Conservation (phyloP, 164 flowering plant genomes). For the Macadamia tetraphylla region DNA sequence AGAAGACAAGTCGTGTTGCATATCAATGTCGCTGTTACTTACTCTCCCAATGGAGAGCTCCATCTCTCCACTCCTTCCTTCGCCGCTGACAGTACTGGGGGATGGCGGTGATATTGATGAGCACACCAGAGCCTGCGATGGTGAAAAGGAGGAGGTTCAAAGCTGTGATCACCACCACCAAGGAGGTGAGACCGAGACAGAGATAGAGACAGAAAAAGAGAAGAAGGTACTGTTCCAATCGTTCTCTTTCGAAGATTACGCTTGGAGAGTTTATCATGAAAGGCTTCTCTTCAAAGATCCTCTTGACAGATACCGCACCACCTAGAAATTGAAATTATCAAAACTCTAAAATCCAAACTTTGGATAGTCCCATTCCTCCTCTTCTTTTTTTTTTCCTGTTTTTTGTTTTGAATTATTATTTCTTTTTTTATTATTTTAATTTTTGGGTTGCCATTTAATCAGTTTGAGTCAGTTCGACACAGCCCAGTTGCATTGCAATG, state of each 20-base stretch:
- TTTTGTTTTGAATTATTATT: too few relatives aligned
- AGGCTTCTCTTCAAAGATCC: conserved; percentile 50
- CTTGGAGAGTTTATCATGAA: conserved; percentile 76
- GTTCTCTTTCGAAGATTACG: conserved; percentile 71
- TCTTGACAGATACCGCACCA: conserved; percentile 49
- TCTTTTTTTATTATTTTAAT: too few relatives aligned
- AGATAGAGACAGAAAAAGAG: not conserved
- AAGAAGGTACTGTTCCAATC: conserved; percentile 32
- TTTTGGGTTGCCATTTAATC: too few relatives aligned
- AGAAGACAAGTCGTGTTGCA: conserved; percentile 19
- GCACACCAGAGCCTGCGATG: conserved; percentile 3
- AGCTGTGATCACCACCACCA: too few relatives aligned
- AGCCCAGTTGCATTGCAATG: too few relatives aligned
- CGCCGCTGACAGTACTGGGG: not conserved
- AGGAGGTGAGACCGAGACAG: too few relatives aligned
- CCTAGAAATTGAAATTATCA: not conserved
- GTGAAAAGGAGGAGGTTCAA: not conserved
- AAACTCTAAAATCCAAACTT: too few relatives aligned
- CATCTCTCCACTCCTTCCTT: conserved; percentile 34
- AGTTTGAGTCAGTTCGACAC: too few relatives aligned
- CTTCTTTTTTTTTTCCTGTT: too few relatives aligned
- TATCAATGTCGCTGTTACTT: conserved; percentile 56
- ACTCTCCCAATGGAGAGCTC: conserved; percentile 52
- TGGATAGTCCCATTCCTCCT: too few relatives aligned
- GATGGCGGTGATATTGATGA: not conserved